Evolutionary conservation across 441 rosid species (phyloP).

Genomic region (Kokia cookei): DNA sequence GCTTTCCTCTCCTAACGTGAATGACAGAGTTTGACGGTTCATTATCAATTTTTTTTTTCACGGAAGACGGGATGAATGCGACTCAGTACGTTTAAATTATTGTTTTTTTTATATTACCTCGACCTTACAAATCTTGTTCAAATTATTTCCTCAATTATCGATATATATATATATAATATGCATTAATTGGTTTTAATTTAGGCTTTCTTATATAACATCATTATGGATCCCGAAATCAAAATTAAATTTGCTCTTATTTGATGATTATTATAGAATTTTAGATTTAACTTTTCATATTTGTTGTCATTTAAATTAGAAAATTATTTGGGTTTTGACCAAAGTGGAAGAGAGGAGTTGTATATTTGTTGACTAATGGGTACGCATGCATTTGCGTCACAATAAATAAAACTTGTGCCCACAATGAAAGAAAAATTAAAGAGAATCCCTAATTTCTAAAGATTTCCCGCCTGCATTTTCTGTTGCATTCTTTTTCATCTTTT

Average conservation of each 20-base stretch:
- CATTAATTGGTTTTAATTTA: no score
- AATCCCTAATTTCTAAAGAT: neutral
- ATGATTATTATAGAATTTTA: neutral
- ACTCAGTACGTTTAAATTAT: rapidly evolving
- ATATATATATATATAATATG: no score
- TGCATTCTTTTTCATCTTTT: neutral
- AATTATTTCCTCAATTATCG: no score
- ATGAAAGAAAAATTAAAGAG: neutral
- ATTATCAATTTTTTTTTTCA: no score
- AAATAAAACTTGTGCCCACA: neutral
- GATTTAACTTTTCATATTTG: neutral
- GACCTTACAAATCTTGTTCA: no score
- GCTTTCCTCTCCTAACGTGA: no score
- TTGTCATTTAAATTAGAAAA: neutral
- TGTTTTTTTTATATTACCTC: no score
- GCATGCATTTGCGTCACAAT: constrained; percentile 14
- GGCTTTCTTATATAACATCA: neutral
- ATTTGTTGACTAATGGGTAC: neutral
- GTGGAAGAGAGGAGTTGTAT: neutral
- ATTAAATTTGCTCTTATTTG: neutral
- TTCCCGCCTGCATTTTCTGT: neutral
- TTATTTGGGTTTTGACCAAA: neutral
- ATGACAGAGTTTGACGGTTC: no score
- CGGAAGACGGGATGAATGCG: no score
- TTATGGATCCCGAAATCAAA: neutral